Conservation (phyloP, 192 early-diverging fungal genomes). For the Umbelopsis sp. region DNA sequence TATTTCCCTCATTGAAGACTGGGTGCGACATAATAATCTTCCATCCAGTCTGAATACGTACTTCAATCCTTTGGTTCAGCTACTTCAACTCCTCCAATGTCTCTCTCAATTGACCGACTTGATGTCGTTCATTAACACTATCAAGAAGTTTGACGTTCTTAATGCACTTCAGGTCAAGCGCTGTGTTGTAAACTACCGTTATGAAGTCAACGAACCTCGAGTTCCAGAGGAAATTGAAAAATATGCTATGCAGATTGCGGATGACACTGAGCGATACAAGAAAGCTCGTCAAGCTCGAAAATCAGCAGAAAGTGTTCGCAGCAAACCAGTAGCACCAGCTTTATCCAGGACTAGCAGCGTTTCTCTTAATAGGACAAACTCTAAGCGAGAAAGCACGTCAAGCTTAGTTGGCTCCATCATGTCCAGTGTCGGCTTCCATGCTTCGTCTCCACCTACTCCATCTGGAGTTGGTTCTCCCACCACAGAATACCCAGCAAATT, state of each 20-base stretch:
- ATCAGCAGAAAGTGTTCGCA: conserved; percentile 37
- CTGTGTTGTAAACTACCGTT: conserved; percentile 77
- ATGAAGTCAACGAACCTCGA: conserved; percentile 82
- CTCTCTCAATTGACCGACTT: conserved; percentile 76
- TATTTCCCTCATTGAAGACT: conserved; percentile 77
- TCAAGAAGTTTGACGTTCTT: conserved; percentile 63
- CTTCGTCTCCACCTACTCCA: conserved; percentile 1
- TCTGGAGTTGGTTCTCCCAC: neutral
- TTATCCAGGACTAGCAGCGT: conserved; percentile 3
- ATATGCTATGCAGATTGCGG: conserved; percentile 74
- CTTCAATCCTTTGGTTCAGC: conserved; percentile 74
- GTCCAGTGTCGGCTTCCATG: conserved; percentile 12
- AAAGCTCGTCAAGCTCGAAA: conserved; percentile 37
- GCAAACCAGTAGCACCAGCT: conserved; percentile 6
- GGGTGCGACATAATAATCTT: conserved; percentile 71
- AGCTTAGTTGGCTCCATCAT: conserved; percentile 37
- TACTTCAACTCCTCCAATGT: conserved; percentile 83
- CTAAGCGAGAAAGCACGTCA: conserved; percentile 27
- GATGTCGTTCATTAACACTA: conserved; percentile 72
- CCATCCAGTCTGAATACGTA: conserved; percentile 38
- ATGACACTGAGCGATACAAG: conserved; percentile 51
- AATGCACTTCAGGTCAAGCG: conserved; percentile 76
- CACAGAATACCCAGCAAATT: neutral
- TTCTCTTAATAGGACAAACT: conserved; percentile 9
- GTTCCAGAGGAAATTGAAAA: conserved; percentile 73